A percentile compares a stretch with the other conserved stretches of the same genome.
Evolutionary conservation across 345 rosid genomes (phyloP).

Genomic region (Lepidium sativum): DNA sequence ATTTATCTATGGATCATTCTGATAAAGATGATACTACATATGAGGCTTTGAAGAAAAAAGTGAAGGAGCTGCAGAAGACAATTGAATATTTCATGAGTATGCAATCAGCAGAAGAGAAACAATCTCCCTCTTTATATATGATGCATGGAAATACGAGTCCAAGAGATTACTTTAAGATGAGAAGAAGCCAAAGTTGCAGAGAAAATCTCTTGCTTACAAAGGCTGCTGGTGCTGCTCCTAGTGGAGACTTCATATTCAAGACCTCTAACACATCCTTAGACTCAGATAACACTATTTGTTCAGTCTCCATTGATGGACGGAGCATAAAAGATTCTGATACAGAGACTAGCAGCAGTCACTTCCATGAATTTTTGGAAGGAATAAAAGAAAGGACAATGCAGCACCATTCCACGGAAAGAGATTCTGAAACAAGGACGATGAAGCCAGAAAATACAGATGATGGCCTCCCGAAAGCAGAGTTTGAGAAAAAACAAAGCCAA

Average conservation of each 20-base stretch:
- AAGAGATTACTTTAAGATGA: conserved; percentile 20
- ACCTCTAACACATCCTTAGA: conserved; percentile 29
- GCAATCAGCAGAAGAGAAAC: conserved; percentile 41
- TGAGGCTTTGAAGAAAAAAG: conserved; percentile 44
- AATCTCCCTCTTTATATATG: conserved; percentile 32
- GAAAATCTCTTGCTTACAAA: conserved; percentile 26
- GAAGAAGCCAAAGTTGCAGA: conserved; percentile 51
- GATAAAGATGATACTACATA: conserved; percentile 19
- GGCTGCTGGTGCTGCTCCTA: not conserved
- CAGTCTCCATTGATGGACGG: conserved; percentile 25
- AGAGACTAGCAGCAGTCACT: conserved; percentile 14
- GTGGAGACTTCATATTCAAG: conserved; percentile 13
- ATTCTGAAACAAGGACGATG: conserved; percentile 2
- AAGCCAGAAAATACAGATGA: not conserved
- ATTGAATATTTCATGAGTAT: conserved; percentile 35
- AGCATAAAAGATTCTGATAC: conserved; percentile 36
- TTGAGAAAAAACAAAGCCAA: conserved; percentile 46
- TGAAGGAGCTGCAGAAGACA: conserved; percentile 61
- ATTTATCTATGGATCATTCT: not conserved
- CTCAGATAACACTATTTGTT: not conserved
- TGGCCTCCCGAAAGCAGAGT: conserved; percentile 24
- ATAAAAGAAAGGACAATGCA: conserved; percentile 8
- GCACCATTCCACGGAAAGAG: not conserved
- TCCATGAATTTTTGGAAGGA: conserved; percentile 23
- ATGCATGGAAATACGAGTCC: conserved; percentile 8